Conservation (phyloP, 2,329 filamentous ascomycete genomes). For the Didymella pinodella region DNA sequence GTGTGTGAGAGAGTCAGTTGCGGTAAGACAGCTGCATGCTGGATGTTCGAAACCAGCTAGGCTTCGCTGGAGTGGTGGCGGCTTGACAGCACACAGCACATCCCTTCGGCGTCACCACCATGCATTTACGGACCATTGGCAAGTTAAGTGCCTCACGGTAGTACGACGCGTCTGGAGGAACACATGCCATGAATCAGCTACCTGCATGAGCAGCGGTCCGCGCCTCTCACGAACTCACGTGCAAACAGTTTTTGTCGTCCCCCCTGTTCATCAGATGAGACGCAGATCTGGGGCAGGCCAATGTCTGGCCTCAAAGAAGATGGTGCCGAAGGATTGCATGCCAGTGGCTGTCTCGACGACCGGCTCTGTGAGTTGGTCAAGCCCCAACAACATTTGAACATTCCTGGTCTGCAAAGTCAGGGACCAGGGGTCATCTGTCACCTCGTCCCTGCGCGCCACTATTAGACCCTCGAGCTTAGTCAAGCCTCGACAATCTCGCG, state of each 20-base stretch:
- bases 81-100: conserved; percentile 9
- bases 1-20: conserved; percentile 21
- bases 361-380: no score
- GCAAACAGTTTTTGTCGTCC: conserved; percentile 1
- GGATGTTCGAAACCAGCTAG: conserved; percentile 6
- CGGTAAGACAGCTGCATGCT: conserved; percentile 20
- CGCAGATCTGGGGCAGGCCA: conserved; percentile 10
- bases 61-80: conserved; percentile 13
- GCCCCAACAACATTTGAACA: background rate
- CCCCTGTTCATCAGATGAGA: background rate
- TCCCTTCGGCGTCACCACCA: background rate
- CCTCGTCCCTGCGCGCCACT: background rate
- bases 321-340: background rate
- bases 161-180: background rate
- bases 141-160: background rate
- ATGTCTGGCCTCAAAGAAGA: background rate
- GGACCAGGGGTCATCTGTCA: background rate
- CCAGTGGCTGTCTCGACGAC: background rate
- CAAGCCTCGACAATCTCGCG: background rate
- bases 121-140: background rate
- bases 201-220: conserved; percentile 13
- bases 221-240: conserved; percentile 13
- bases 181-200: conserved; percentile 10
- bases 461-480: background rate
- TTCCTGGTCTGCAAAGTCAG: background rate